Conservation (phyloP, 805 yeast species). For the Candida silvicultrix region DNA sequence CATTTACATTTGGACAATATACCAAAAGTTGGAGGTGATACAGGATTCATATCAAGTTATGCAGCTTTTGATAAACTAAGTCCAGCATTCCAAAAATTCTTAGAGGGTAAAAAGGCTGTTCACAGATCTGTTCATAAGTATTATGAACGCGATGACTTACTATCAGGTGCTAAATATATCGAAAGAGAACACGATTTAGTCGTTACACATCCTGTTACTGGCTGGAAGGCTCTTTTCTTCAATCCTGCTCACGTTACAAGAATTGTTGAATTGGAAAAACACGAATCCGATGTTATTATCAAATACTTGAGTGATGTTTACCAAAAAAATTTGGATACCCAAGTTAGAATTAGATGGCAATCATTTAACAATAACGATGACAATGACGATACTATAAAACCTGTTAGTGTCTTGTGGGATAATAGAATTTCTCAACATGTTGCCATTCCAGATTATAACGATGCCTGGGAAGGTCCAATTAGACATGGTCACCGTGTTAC, state of each 20-base stretch:
- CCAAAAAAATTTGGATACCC: conserved; percentile 46
- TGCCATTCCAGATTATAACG: conserved; percentile 36
- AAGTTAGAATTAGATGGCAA: conserved; percentile 47
- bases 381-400: conserved; percentile 36
- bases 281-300: conserved; percentile 38
- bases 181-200: conserved; percentile 50
- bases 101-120: conserved; percentile 44
- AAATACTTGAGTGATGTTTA: conserved; percentile 35
- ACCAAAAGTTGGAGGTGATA: conserved; percentile 47
- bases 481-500: conserved; percentile 43
- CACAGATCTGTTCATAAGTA: conserved; percentile 33
- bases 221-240: conserved; percentile 50
- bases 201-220: conserved; percentile 56
- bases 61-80: conserved; percentile 51
- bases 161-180: conserved; percentile 36
- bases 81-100: conserved; percentile 40
- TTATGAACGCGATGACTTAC: conserved; percentile 34
- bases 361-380: conserved; percentile 31
- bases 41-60: conserved; percentile 48
- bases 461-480: conserved; percentile 1
- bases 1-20: conserved; percentile 42
- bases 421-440: conserved; percentile 40
- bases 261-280: conserved; percentile 43
- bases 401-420: conserved; percentile 37
- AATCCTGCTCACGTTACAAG: conserved; percentile 40